These are phyloP conservation scores for Aspergillus sp. DNA, from an alignment of 2,329 filamentous ascomycete genomes.

Conservation along the genomic window DNA sequence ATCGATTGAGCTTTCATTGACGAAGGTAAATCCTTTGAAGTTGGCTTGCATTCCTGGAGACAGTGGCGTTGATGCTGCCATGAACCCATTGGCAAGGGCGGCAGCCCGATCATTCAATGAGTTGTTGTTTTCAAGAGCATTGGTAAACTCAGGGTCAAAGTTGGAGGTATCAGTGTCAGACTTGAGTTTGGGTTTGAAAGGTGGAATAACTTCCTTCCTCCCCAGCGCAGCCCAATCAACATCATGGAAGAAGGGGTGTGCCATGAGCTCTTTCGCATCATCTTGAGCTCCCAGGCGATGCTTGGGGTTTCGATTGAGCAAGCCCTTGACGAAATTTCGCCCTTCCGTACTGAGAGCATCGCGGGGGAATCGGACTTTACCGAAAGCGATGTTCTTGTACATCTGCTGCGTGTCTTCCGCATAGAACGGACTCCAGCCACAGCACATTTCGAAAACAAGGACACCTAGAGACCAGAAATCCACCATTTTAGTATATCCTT, in stretches of 20 bases:
- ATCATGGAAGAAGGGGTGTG: constrained; percentile 90
- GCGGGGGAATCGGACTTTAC: constrained; percentile 93
- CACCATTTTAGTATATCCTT: constrained; percentile 99
- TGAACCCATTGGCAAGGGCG: constrained; percentile 74
- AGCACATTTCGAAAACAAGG: constrained; percentile 99
- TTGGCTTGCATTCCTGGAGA: constrained; percentile 96
- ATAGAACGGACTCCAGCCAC: constrained; percentile 98
- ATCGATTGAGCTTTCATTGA: constrained; percentile 95
- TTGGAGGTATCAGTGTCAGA: constrained; percentile 95
- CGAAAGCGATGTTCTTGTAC: constrained; percentile 99
- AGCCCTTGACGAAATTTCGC: constrained; percentile 94
- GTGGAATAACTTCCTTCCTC: constrained; percentile 90
- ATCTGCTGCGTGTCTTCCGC: constrained; percentile 99
- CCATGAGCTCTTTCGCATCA: constrained; percentile 92
- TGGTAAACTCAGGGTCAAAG: constrained; percentile 98
- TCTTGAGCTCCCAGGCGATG: constrained; percentile 87
- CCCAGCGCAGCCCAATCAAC: constrained; percentile 86
- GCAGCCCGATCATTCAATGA: constrained; percentile 91
- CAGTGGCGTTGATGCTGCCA: constrained; percentile 85
- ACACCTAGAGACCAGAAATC: constrained; percentile 99
- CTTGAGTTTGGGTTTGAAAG: constrained; percentile 97
- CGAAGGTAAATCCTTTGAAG: constrained; percentile 97
- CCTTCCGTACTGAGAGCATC: constrained; percentile 94
- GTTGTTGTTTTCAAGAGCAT: constrained; percentile 79
- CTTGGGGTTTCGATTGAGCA: constrained; percentile 95